Base-by-base conservation (phyloP, 2,329 filamentous ascomycete genomes). In the Fusarium succisae region DNA sequence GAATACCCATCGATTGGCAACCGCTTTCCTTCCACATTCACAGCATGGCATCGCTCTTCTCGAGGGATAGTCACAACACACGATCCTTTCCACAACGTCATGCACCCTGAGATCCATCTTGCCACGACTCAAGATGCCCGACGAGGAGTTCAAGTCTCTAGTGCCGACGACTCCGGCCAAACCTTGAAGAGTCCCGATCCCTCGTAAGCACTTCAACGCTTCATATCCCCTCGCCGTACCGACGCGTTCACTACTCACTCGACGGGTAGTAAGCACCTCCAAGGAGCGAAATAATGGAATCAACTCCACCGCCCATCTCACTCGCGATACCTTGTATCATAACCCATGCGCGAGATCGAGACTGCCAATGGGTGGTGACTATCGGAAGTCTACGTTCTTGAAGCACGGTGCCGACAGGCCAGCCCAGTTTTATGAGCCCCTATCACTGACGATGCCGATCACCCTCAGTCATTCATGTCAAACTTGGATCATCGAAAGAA, bases 171-270 rank as follows among this genome's bases (percentile, higher is more conserved):
- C 5, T 5, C 8, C 8, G 15, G 11, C 5, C 45, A 32, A 15
- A 20, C 4, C 4, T 48, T 7, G 3, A 10, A 11, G 26, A 22
- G 26, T 4, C 1, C 20, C 9, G n/a, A n/a, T n/a, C n/a, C n/a
- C n/a, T n/a, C 28, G 3, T 26, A 11, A 11, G 45, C 14, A 22
- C 45, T 30, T 22, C 26, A 5, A 8, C 13, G 15, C 10, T 47
- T 22, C 20, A 15, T 22, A 11, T 22, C 26, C 13, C 13, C 20
- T 15, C 20, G 11, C 18, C 15, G 4, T 30, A 4, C 20, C 20
- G 5, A 48, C 13, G 3, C 9, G 24, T 47, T 47, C 18, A 14
- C 4, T 15, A 3, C 8, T 5, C 13, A 11, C 26, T 48, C 20
- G 3, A 14, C 6, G 4, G 20, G 26, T 5, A 0, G 22, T 14